Evolutionary conservation across 495 filamentous ascomycete genomes (phyloP).

Genomic region (Aspergillus diversus): DNA sequence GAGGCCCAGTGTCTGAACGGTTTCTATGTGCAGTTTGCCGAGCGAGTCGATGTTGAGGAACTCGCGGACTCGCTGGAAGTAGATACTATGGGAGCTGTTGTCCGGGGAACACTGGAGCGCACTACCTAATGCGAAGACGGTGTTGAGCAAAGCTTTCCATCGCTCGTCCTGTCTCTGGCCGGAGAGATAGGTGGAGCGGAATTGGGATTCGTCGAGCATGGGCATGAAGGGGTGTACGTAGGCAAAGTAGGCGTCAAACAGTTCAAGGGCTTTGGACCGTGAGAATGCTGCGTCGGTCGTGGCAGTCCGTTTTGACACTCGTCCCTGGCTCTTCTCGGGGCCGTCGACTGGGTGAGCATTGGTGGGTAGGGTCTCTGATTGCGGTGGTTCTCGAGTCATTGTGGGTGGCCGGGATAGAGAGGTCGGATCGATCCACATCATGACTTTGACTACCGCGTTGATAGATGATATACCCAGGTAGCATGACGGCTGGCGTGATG

Average conservation of each 20-base stretch:
- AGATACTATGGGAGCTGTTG: constrained; percentile 68
- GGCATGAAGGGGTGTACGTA: background rate
- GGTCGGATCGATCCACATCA: background rate
- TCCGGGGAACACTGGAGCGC: constrained; percentile 44
- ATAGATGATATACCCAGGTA: constrained; percentile 6
- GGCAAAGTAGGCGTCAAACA: background rate
- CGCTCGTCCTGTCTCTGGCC: background rate
- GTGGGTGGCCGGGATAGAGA: background rate
- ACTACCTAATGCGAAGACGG: background rate
- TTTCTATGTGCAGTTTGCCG: constrained; percentile 55
- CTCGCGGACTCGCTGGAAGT: constrained; percentile 69
- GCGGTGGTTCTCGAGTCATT: background rate
- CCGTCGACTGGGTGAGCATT: too few species aligned
- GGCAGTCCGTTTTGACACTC: too few species aligned
- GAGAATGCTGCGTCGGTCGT: background rate
- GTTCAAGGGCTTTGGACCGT: background rate
- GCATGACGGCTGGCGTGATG: background rate
- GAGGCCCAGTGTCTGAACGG: constrained; percentile 65
- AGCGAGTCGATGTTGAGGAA: constrained; percentile 43
- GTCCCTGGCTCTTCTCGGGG: too few species aligned
- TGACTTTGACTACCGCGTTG: background rate
- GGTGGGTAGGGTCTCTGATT: too few species aligned
- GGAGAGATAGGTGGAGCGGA: background rate
- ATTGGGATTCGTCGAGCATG: background rate
- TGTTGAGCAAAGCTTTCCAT: background rate